A percentile compares a stretch with the other conserved stretches of the same genome.
Conservation (phyloP, 352 stramenopile genomes). For the Paralagenidium karlingii region DNA sequence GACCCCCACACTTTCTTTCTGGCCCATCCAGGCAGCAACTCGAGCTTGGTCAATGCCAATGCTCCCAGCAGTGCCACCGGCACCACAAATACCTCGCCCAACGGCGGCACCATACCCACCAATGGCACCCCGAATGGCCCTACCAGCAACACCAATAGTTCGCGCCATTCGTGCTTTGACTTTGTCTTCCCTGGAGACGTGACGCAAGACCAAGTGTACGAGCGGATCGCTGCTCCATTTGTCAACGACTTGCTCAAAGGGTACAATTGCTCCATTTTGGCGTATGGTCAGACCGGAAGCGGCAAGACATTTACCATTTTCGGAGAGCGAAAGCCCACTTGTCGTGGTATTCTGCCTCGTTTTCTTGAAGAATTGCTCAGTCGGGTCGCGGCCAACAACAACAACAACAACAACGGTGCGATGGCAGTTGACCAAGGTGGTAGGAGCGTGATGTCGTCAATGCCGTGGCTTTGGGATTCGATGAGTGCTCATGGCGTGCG, state of each 20-base stretch:
- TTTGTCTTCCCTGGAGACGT: slow-evolving; percentile 19
- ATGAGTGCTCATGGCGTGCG: too few relatives aligned
- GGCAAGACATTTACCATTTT: slow-evolving; percentile 55
- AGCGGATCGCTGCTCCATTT: slow-evolving; percentile 25
- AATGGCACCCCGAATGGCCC: too few relatives aligned
- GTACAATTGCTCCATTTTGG: slow-evolving; percentile 64
- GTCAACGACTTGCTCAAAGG: slow-evolving; percentile 34
- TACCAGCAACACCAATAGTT: too few relatives aligned
- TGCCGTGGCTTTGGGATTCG: slow-evolving; percentile 18
- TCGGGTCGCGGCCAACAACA: neutral
- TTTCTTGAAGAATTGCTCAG: too few relatives aligned
- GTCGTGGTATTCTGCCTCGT: slow-evolving; percentile 76
- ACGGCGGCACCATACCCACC: too few relatives aligned
- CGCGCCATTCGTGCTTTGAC: slow-evolving; percentile 37
- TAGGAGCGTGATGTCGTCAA: too few relatives aligned
- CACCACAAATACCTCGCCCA: too few relatives aligned
- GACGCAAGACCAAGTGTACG: slow-evolving; percentile 32
- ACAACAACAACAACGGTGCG: slow-evolving; percentile 13
- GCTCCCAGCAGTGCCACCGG: too few relatives aligned
- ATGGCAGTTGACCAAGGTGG: too few relatives aligned
- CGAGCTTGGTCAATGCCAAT: too few relatives aligned
- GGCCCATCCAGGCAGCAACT: too few relatives aligned
- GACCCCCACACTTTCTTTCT: too few relatives aligned
- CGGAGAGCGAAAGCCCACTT: slow-evolving; percentile 14
- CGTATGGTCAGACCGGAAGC: slow-evolving; percentile 56